A percentile compares a stretch with the other conserved stretches of the same genome.
These are phyloP conservation scores for Lepidopterella palustris DNA, from an alignment of 495 filamentous ascomycete species.

Conservation along the genomic window DNA sequence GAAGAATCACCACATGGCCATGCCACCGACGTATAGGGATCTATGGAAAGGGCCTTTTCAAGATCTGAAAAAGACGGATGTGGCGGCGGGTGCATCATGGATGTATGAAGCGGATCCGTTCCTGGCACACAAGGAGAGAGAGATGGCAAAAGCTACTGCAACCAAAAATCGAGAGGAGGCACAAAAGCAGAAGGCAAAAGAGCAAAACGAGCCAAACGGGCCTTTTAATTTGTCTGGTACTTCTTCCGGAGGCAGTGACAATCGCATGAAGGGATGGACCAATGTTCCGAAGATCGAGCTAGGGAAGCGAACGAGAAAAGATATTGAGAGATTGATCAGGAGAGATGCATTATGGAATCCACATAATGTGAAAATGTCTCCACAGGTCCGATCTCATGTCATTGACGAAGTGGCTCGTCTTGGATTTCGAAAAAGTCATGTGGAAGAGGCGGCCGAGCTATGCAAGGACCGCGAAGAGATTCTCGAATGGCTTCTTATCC, in stretches of 20 bases:
- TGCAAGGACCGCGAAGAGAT: conserved; percentile 92
- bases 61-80: conserved; percentile 67
- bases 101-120: conserved; percentile 97
- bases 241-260: not conserved
- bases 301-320: conserved; percentile 65
- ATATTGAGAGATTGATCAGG: conserved; percentile 72
- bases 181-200: conserved; percentile 26
- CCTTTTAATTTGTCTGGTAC: not conserved
- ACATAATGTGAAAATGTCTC: conserved; percentile 56
- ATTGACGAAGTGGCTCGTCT: conserved; percentile 66
- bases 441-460: conserved; percentile 77
- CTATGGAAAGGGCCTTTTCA: conserved; percentile 85
- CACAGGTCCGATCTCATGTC: conserved; percentile 50
- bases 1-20: conserved; percentile 86
- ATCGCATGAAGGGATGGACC: conserved; percentile 66
- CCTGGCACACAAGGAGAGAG: conserved; percentile 65
- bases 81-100: conserved; percentile 71
- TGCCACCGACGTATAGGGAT: conserved; percentile 81
- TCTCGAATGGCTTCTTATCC: conserved; percentile 86
- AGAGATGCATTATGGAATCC: conserved; percentile 82
- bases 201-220: conserved; percentile 16
- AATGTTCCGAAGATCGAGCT: conserved; percentile 86
- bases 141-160: conserved; percentile 61
- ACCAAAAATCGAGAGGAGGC: conserved; percentile 57
- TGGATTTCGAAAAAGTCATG: conserved; percentile 80